Base-by-base conservation (phyloP, 768 basidiomycete species). In the Pulveroboletus sp. region DNA sequence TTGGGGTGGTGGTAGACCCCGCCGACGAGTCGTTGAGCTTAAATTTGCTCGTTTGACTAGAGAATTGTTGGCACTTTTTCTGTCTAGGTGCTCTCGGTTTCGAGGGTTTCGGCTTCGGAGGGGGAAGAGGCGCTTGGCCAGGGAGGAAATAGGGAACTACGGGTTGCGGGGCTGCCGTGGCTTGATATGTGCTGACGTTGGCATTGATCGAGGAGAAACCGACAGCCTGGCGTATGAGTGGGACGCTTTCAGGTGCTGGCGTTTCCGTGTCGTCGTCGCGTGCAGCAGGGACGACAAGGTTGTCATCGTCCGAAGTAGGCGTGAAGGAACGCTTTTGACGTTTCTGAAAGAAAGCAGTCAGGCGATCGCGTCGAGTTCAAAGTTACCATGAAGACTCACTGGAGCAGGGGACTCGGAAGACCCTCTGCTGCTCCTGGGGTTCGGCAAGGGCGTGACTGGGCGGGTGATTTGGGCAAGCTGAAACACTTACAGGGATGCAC, bases 141-240 rank as follows among this genome's bases (percentile, higher is more conserved):
- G 82, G 81, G 32, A 84, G 72, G 58, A 79, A 83, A 25, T 63
- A 54, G 2, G 62, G 54, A 12, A 55, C 64, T 6, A 43, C 32
- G 10, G 64, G 51, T n/a, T 52, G 66, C 20, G 56, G 39, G 29
- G 57, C 49, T 1, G 58, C 37, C 3, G 65, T 43, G 21, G 62
- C 67, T 27, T 64, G 64, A 35, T 68, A 68, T 24, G 70, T 69
- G 25, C 6, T 55, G 52, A 67, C 45, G 50, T 62, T 60, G 45
- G 65, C 42, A 32, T 56, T 57, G 34, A 53, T 52, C 8, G 64
- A 65, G 9, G 72, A 63, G 57, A 84, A 84, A 19, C 70, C 83
- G 33, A 85, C 66, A n/a, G 80, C 71, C 59, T 82, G 76, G 40
- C 83, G 75, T 54, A 85, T 74, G 24, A 85, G 60, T 32, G 83